These are phyloP conservation scores for Sisymbrium altissimum DNA, from an alignment of 345 rosid genomes.

Conservation along the genomic window DNA sequence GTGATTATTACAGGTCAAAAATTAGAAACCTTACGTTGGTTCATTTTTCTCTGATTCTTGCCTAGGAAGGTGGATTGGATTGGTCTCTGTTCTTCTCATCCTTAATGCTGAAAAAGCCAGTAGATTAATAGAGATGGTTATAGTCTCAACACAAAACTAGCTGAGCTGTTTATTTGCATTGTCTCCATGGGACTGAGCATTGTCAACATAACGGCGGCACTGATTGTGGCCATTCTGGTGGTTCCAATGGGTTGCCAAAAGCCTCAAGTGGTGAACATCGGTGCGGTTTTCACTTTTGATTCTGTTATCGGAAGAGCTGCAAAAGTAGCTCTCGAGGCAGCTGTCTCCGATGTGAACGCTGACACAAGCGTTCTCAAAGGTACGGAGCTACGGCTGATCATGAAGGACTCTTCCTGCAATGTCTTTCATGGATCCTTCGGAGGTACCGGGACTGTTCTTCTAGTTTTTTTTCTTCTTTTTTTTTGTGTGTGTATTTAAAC, in stretches of 20 bases:
- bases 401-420: constrained; percentile 53
- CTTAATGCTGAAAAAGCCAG: background rate
- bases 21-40: background rate
- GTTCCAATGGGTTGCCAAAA: constrained; percentile 35
- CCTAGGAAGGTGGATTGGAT: background rate
- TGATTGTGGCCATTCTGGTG: constrained; percentile 28
- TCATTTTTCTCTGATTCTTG: background rate
- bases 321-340: constrained; percentile 65
- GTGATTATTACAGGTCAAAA: background rate
- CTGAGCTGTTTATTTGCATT: constrained; percentile 10
- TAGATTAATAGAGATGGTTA: constrained; percentile 8
- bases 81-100: background rate
- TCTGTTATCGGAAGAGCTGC: constrained; percentile 82
- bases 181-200: constrained; percentile 22
- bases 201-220: background rate
- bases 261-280: constrained; percentile 59
- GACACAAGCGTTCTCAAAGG: constrained; percentile 50
- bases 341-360: constrained; percentile 57
- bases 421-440: constrained; percentile 65
- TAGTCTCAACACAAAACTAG: background rate
- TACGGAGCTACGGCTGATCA: constrained; percentile 43
- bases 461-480: background rate
- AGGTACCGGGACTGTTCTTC: constrained; percentile 40
- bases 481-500: background rate
- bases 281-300: constrained; percentile 64